Evolutionary conservation across 139 green algal species (phyloP), one percentile per base, ranked within the genome.

Genomic region (Chlorella sp.): DNA sequence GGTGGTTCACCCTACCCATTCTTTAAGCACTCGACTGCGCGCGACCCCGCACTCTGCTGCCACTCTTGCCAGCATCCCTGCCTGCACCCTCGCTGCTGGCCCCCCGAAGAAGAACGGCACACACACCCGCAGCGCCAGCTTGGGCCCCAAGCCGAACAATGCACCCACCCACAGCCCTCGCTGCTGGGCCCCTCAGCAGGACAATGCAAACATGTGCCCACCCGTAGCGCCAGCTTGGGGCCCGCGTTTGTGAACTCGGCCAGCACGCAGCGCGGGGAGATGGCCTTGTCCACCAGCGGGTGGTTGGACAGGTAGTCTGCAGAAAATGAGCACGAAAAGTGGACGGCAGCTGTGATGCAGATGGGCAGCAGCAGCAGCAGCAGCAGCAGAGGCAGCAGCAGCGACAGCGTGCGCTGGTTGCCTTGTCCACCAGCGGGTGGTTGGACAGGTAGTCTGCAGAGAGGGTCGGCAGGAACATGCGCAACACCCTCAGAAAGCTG

Each of bases 241-340:
- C 77, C 77, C 1, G 40, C 40, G 0, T 41, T 17, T 0, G 77
- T 62, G 60, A 83, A 83, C 60, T 83, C 77, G 32, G 58, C 17
- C 13, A 83, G 40, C 77, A 83, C 77, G 58, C 77, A 83, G 56
- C 77, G 56, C 1, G 77, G 34, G 38, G 20, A 41, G 77, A 83
- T 83, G 60, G 77, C 60, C 5, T 30, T 32, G 40, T 83, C 77
- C 5, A 83, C 77, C 7, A 58, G 34, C 7, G 77, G 77, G 60
- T 83, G 77, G 3, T 32, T 13, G 26, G 44, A 41, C 14, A 83
- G 60, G 30, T 83, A 83, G 11, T 43, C 77, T 83, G 77, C 30
- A 19, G 24, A 20, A 30, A 28, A 34, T 2, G 22, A 60, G 26
- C 20, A 14, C 36, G 38, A 22, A 24, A 26, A 1, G 72, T 5